Evolutionary conservation across 2,329 filamentous ascomycete species (phyloP).

Genomic region (Talaromyces sp.): DNA sequence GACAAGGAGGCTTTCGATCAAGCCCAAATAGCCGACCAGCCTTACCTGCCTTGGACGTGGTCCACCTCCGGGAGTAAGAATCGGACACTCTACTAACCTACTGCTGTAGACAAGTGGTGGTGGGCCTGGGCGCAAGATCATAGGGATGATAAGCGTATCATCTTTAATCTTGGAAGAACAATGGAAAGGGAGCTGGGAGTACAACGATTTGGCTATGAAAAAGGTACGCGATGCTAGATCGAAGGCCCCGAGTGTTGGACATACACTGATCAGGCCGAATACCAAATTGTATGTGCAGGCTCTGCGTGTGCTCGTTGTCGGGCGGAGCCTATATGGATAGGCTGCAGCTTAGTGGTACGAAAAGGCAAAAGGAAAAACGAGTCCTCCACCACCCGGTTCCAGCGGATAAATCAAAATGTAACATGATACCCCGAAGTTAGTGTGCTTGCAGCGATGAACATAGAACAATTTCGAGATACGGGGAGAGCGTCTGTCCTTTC

Average conservation of each 20-base stretch:
- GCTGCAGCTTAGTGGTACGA: background rate
- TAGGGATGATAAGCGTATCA: background rate
- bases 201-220: background rate
- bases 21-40: background rate
- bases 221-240: background rate
- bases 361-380: background rate
- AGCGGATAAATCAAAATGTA: background rate
- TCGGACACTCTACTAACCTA: background rate
- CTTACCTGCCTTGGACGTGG: background rate
- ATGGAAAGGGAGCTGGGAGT: constrained; percentile 12
- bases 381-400: background rate
- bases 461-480: background rate
- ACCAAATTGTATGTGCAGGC: constrained; percentile 2
- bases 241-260: background rate
- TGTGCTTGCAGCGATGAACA: background rate
- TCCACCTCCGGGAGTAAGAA: background rate
- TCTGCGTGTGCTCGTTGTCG: constrained; percentile 8
- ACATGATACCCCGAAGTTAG: background rate
- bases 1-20: background rate
- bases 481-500: background rate
- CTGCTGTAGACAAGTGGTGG: constrained; percentile 5
- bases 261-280: background rate
- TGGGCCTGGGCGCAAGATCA: background rate
- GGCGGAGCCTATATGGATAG: background rate
- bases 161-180: constrained; percentile 3